A percentile compares a stretch with the other conserved stretches of the same genome.
These are phyloP conservation scores for Globisporangium middletonii DNA, from an alignment of 352 stramenopile species.

Conservation along the genomic window DNA sequence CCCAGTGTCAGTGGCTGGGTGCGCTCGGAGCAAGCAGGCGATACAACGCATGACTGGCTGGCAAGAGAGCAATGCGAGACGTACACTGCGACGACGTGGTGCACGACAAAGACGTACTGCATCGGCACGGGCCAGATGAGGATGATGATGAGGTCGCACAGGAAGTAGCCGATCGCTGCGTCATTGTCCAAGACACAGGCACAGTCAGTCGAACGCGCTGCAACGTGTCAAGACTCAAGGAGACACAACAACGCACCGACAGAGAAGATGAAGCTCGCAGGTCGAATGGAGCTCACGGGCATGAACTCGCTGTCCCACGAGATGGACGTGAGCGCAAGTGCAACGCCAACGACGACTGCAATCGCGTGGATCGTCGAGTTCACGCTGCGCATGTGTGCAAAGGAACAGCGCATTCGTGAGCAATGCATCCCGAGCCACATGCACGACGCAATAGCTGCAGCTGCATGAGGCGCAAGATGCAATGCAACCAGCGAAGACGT, in stretches of 20 bases:
- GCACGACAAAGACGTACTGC: slow-evolving; percentile 71
- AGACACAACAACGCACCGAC: slow-evolving; percentile 34
- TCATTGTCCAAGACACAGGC: background rate
- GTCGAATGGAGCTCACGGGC: slow-evolving; percentile 66
- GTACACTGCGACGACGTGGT: slow-evolving; percentile 80
- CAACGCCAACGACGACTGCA: slow-evolving; percentile 55
- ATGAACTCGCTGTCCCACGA: slow-evolving; percentile 56
- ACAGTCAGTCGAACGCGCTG: background rate
- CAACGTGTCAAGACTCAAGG: background rate
- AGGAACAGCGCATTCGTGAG: slow-evolving; percentile 1
- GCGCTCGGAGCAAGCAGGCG: background rate
- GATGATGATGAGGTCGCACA: slow-evolving; percentile 77
- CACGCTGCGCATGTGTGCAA: slow-evolving; percentile 29
- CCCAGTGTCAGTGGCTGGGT: background rate
- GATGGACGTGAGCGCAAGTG: slow-evolving; percentile 58
- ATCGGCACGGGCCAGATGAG: slow-evolving; percentile 71
- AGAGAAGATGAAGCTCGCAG: slow-evolving; percentile 79
- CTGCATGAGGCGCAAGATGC: background rate
- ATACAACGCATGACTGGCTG: background rate
- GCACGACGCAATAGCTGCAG: background rate
- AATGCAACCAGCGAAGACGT: slow-evolving; percentile 9
- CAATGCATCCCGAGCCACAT: background rate
- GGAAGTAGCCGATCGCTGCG: slow-evolving; percentile 76
- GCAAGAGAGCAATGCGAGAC: slow-evolving; percentile 9
- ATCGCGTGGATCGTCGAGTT: slow-evolving; percentile 78